Conservation (phyloP, 225 moss, liverwort and hornwort genomes). For the Bryoerythrophyllum caledonicum region DNA sequence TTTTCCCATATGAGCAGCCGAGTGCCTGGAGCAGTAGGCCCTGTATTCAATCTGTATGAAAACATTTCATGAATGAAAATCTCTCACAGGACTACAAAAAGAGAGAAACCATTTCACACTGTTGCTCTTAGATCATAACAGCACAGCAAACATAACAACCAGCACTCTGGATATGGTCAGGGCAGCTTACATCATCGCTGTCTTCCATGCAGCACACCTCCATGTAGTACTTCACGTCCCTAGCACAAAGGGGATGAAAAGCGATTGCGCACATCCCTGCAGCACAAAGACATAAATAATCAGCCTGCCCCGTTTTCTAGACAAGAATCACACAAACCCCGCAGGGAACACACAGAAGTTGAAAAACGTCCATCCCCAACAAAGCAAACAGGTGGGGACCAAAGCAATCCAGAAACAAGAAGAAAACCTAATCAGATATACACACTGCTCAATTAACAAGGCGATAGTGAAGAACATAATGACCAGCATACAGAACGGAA, state of each 20-base stretch:
- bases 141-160: conserved; percentile 8
- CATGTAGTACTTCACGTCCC: conserved; percentile 60
- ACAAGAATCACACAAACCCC: conserved; percentile 13
- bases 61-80: conserved; percentile 4
- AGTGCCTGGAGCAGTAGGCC: conserved; percentile 65
- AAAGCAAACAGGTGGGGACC: conserved; percentile 23
- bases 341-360: not conserved
- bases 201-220: conserved; percentile 66
- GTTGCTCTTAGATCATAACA: not conserved
- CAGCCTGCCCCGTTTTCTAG: conserved; percentile 37
- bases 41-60: conserved; percentile 54
- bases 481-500: conserved; percentile 38
- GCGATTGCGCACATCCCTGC: conserved; percentile 73
- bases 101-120: not conserved
- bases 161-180: conserved; percentile 20
- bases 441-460: conserved; percentile 27
- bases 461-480: conserved; percentile 24
- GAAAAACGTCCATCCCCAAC: conserved; percentile 8
- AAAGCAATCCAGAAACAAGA: conserved; percentile 20
- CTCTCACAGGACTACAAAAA: not conserved
- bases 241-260: conserved; percentile 71
- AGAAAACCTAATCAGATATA: conserved; percentile 7
- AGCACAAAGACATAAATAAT: conserved; percentile 30
- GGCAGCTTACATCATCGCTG: conserved; percentile 55
- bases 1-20: conserved; percentile 56